Base-by-base conservation (phyloP, 2,329 filamentous ascomycete genomes). In the Fusarium cicatricum region DNA sequence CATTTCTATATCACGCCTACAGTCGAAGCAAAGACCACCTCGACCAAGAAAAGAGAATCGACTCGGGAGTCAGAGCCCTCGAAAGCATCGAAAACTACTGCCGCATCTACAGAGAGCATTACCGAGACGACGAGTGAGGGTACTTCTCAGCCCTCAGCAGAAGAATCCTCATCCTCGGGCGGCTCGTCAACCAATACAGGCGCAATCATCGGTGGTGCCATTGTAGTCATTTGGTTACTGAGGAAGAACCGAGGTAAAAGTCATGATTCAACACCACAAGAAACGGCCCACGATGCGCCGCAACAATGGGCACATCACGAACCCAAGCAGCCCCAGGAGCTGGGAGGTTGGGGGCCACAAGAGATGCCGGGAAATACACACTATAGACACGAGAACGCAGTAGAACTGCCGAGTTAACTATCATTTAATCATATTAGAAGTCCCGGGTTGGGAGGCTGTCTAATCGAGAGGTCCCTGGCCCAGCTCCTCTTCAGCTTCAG, bases 171-270 rank as follows among this genome's bases (percentile, higher is more conserved):
- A 4, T 15, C 38, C 1, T 40, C 23, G 3, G 7, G 10, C 5
- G 26, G 12, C 11, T 32, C 51, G 0, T 11, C 66, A 3, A 72
- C 65, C 44, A 71, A 72, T 41, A 70, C 56, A 1, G 70, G 69
- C 6, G 65, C 67, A 23, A 75, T 76, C 31, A 58, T 75, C 11
- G 73, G 73, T 6, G 75, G 72, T 5, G 67, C 72, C 3, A 50
- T 77, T 11, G 58, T n/a, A 36, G 28, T 37, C 14, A 10, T 58
- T 4, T 52, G 46, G 17, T 9, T 59, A 2, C 23, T 39, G 2
- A 31, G 54, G 10, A 32, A 15, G 10, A 58, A 40, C 7, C 32
- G 29, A 3, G 9, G 6, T 0, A 23, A 47, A 14, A 14, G 11
- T 11, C 7, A 8, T 0, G 8, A 55, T 5, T 5, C 26, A 17